Percentiles rank a stretch among this genome's conserved stretches.
These are phyloP conservation scores for Amanita brunnescens DNA, from an alignment of 768 basidiomycete species.

Conservation along the genomic window DNA sequence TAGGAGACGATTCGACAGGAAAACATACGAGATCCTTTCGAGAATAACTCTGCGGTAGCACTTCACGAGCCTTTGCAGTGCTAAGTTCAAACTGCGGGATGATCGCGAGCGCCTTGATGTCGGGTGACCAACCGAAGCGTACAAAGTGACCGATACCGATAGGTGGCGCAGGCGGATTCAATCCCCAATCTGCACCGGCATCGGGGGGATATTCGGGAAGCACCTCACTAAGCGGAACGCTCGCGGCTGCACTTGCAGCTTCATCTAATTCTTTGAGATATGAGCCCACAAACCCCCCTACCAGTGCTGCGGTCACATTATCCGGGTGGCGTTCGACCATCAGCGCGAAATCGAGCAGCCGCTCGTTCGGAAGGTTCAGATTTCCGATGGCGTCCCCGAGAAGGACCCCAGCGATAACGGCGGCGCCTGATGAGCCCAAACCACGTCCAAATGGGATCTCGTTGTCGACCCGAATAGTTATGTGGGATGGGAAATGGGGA, in stretches of 20 bases:
- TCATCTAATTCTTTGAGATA: slow-evolving; percentile 88
- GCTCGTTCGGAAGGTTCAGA: slow-evolving; percentile 55
- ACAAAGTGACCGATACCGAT: slow-evolving; percentile 91
- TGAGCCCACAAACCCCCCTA: slow-evolving; percentile 95
- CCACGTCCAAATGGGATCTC: slow-evolving; percentile 98
- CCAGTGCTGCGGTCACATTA: slow-evolving; percentile 94
- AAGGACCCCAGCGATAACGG: slow-evolving; percentile 95
- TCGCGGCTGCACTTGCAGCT: slow-evolving; percentile 72
- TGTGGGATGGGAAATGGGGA: slow-evolving; percentile 62
- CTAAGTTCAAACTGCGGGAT: slow-evolving; percentile 94
- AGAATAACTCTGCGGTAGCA: slow-evolving; percentile 77
- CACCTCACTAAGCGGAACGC: slow-evolving; percentile 92
- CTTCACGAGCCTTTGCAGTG: slow-evolving; percentile 88
- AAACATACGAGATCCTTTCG: slow-evolving; percentile 80
- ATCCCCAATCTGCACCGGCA: slow-evolving; percentile 87
- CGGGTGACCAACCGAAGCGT: slow-evolving; percentile 75
- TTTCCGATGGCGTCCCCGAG: slow-evolving; percentile 79
- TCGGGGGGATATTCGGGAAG: slow-evolving; percentile 93
- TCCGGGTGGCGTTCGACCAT: slow-evolving; percentile 99
- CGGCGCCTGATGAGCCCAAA: slow-evolving; percentile 94
- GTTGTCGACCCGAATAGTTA: slow-evolving; percentile 76
- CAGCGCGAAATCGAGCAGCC: slow-evolving; percentile 90
- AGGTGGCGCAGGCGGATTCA: slow-evolving; percentile 82
- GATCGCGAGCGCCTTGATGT: slow-evolving; percentile 88
- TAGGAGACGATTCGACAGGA: neutral